Evolutionary conservation across 306 rosid genomes (phyloP), one percentile per base, ranked within the genome.

Genomic region (Fragaria vesca): DNA sequence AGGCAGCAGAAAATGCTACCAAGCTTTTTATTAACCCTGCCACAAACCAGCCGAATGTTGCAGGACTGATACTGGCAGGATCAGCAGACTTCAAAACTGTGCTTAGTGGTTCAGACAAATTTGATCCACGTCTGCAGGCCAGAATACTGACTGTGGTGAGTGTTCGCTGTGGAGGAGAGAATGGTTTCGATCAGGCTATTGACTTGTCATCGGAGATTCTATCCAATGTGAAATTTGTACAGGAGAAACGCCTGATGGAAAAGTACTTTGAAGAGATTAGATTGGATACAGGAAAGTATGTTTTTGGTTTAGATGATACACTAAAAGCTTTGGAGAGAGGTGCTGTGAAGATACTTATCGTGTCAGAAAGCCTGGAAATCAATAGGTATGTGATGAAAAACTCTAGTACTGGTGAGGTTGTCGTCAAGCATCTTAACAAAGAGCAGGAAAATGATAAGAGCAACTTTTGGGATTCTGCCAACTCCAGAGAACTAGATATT

Each of bases 401-500:
- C n/a, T 26, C 66, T 61, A 61, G 9, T 30, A 61, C 36, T 28
- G 20, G 40, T 30, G 67, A 61, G 40, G 40, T 61, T 61, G 9
- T 61, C 1, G 67, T 61, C 38, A 61, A 61, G 15, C 40, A 61
- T 28, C 40, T 61, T 28, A 61, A 28, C 20, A 61, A 61, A 30
- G 40, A 61, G 66, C 36, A 61, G 40, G 67, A 61, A 6, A 26
- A 13, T 18, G 16, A 28, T 5, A 4, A 26, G 36, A 9, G 30
- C 63, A 57, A 57, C 63, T 57, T 57, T 9, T n/a, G 30, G 63
- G 63, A 57, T 57, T 57, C 63, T n/a, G 30, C 63, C 15, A 21
- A 57, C 63, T 57, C 63, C 30, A 57, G 63, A 57, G 67, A 61
- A 61, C 67, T 61, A 61, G 67, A 61, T 28, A 15, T 28, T 61